Conservation (phyloP, 305 asterid species). For the Fraxinus sp. region DNA sequence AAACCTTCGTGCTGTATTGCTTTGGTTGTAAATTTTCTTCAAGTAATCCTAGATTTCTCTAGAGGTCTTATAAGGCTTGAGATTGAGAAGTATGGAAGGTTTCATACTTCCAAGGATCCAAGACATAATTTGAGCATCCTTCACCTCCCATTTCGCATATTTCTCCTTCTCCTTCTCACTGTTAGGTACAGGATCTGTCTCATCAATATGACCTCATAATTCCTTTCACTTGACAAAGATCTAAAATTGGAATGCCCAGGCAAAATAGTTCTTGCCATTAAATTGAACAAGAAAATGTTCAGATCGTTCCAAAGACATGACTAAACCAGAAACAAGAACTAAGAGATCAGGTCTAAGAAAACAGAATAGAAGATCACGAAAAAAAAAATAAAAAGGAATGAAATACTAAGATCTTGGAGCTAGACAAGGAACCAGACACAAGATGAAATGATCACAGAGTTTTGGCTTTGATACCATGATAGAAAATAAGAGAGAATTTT, state of each 20-base stretch:
- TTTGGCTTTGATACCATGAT: too few relatives aligned
- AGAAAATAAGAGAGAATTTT: too few relatives aligned
- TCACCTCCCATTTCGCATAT: neutral
- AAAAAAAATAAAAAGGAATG: neutral
- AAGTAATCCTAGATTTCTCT: neutral
- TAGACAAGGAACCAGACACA: too few relatives aligned
- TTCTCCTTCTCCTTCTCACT: neutral
- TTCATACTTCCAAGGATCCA: conserved; percentile 13
- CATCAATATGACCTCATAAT: conserved; percentile 21
- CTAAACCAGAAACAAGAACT: neutral
- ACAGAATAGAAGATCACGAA: too few relatives aligned
- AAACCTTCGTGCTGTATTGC: neutral
- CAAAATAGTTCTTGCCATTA: conserved; percentile 8
- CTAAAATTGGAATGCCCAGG: conserved; percentile 14
- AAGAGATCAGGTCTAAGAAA: neutral
- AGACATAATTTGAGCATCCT: neutral
- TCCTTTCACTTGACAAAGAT: conserved; percentile 18
- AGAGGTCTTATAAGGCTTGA: neutral
- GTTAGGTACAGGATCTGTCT: neutral
- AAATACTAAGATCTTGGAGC: neutral
- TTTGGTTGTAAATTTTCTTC: neutral
- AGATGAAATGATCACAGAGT: too few relatives aligned
- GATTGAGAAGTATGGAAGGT: conserved; percentile 6
- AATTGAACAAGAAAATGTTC: neutral
- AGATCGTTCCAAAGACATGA: conserved; percentile 4